Conservation (phyloP, 805 yeast species). For the Sugiyamaella qingdaonensis region DNA sequence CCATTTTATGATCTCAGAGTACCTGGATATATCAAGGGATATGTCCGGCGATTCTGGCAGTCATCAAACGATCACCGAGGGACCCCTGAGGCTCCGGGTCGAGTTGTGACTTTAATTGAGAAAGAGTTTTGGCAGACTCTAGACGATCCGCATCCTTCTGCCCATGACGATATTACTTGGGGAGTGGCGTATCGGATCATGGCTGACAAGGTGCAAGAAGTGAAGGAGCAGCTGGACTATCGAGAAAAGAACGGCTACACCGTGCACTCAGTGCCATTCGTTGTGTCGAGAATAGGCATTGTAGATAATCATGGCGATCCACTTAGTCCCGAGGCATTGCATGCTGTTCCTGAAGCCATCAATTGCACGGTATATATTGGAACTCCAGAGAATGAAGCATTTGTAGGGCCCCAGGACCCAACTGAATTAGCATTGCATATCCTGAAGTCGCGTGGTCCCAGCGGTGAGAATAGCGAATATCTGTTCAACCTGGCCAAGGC, state of each 20-base stretch:
- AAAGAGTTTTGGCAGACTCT: constrained; percentile 49
- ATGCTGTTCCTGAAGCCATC: constrained; percentile 30
- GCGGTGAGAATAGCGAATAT: constrained; percentile 78
- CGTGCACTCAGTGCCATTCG: constrained; percentile 60
- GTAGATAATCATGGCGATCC: constrained; percentile 14
- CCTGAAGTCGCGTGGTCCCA: constrained; percentile 59
- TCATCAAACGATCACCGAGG: constrained; percentile 88
- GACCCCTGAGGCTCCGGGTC: constrained; percentile 77
- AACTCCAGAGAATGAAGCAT: constrained; percentile 72
- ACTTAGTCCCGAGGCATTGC: neutral
- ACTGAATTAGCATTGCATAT: constrained; percentile 59
- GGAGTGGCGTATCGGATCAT: constrained; percentile 84
- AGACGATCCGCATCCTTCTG: constrained; percentile 36
- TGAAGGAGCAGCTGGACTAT: constrained; percentile 64
- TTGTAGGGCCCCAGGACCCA: constrained; percentile 74
- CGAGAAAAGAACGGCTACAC: constrained; percentile 90
- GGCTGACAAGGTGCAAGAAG: constrained; percentile 55
- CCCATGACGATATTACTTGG: constrained; percentile 45
- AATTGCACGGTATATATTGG: constrained; percentile 76
- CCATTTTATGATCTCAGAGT: constrained; percentile 58
- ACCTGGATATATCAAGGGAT: constrained; percentile 75
- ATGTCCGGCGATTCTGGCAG: constrained; percentile 85
- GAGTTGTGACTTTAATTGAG: constrained; percentile 80
- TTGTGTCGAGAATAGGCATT: constrained; percentile 34
- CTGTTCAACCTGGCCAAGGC: constrained; percentile 51